Evolutionary conservation across 2,329 filamentous ascomycete genomes (phyloP).

Genomic region (Botryotinia convoluta): DNA sequence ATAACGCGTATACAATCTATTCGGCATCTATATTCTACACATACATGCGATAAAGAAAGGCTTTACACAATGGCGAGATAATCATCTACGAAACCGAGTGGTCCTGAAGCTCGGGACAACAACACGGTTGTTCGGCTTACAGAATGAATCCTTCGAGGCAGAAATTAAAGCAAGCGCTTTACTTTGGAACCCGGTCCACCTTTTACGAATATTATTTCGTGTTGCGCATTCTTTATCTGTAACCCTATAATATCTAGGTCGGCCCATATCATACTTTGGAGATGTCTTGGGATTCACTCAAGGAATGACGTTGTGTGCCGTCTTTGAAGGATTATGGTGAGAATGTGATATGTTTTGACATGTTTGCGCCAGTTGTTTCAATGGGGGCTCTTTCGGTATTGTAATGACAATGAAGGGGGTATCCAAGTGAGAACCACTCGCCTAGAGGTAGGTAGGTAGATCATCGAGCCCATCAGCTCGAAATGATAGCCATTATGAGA

Average conservation of each 20-base stretch:
- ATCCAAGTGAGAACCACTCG: not conserved
- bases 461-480: not conserved
- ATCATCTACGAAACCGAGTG: not conserved
- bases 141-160: not conserved
- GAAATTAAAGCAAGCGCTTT: slow-evolving; percentile 2
- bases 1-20: not conserved
- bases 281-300: not conserved
- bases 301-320: not conserved
- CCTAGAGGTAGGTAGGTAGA: not conserved
- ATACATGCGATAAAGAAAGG: not conserved
- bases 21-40: not conserved
- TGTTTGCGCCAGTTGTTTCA: not conserved
- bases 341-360: not conserved
- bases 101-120: not conserved
- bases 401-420: not conserved
- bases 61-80: not conserved
- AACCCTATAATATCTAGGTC: not conserved
- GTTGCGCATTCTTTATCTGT: not conserved
- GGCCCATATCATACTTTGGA: not conserved
- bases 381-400: no score
- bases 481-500: not conserved
- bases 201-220: not conserved
- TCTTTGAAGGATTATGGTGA: not conserved
- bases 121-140: not conserved
- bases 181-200: not conserved